These are phyloP conservation scores for Cladophialophora psammophila DNA, from an alignment of 2,329 filamentous ascomycete species.

Conservation along the genomic window DNA sequence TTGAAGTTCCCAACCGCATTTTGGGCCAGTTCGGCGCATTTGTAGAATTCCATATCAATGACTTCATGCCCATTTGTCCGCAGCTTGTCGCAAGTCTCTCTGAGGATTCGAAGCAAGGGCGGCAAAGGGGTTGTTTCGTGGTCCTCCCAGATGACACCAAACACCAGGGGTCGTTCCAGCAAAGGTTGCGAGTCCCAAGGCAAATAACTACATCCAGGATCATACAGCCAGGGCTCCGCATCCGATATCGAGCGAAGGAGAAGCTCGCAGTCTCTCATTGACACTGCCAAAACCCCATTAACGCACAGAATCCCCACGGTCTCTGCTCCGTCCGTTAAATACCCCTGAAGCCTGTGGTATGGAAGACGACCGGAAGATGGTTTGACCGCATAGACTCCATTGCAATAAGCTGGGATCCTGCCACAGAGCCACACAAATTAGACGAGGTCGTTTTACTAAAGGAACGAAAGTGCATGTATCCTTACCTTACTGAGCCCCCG, in stretches of 20 bases:
- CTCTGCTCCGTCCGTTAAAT: not conserved
- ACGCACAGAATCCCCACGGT: not conserved
- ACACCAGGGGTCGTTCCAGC: conserved; percentile 7
- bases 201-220: conserved; percentile 40
- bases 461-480: not conserved
- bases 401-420: conserved; percentile 3
- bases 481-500: conserved; percentile 45
- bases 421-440: conserved; percentile 40
- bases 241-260: not conserved
- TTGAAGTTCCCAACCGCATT: conserved; percentile 60
- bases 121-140: conserved; percentile 25
- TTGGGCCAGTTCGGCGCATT: conserved; percentile 54
- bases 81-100: conserved; percentile 45
- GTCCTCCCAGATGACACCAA: conserved; percentile 35
- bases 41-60: conserved; percentile 27
- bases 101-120: conserved; percentile 30
- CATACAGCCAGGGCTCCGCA: conserved; percentile 3
- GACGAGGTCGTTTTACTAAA: conserved; percentile 32
- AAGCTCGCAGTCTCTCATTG: conserved; percentile 3
- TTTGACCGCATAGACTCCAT: conserved; percentile 1
- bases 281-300: not conserved
- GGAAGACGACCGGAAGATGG: not conserved
- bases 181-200: conserved; percentile 51
- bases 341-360: not conserved
- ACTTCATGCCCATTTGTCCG: conserved; percentile 61